Conservation (phyloP, 441 rosid genomes). For the Pelargonium citronellum region DNA sequence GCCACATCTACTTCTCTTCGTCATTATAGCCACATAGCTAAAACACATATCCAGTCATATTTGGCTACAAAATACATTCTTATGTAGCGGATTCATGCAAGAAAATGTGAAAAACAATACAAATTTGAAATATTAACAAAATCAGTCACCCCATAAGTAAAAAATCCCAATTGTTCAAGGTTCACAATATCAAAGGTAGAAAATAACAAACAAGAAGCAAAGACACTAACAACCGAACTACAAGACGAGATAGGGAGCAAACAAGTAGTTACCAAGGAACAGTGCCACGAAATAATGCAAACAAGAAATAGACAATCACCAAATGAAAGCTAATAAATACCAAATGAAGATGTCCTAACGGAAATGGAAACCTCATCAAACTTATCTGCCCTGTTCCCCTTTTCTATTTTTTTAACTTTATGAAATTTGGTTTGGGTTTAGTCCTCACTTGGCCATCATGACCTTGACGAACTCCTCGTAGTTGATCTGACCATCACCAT, state of each 20-base stretch:
- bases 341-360: conserved; percentile 16
- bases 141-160: neutral
- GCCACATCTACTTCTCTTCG: too few species aligned
- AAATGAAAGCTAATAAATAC: conserved; percentile 22
- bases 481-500: conserved; percentile 76
- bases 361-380: conserved; percentile 24
- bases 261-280: conserved; percentile 23
- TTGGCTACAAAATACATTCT: too few species aligned
- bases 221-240: conserved; percentile 18
- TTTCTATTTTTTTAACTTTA: neutral
- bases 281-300: conserved; percentile 25
- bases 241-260: conserved; percentile 15
- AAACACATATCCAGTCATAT: too few species aligned
- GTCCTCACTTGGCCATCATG: conserved; percentile 65
- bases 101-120: neutral
- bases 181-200: conserved; percentile 21
- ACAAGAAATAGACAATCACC: conserved; percentile 25
- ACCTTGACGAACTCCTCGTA: conserved; percentile 71
- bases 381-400: conserved; percentile 23
- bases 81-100: too few species aligned
- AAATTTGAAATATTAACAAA: neutral
- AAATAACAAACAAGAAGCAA: conserved; percentile 11
- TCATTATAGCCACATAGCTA: too few species aligned
- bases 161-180: conserved; percentile 19
- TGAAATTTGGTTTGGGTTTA: neutral